phyloP scores from a whole-genome alignment of 1,139 yeast genomes.

The Pichia sp. region DNA sequence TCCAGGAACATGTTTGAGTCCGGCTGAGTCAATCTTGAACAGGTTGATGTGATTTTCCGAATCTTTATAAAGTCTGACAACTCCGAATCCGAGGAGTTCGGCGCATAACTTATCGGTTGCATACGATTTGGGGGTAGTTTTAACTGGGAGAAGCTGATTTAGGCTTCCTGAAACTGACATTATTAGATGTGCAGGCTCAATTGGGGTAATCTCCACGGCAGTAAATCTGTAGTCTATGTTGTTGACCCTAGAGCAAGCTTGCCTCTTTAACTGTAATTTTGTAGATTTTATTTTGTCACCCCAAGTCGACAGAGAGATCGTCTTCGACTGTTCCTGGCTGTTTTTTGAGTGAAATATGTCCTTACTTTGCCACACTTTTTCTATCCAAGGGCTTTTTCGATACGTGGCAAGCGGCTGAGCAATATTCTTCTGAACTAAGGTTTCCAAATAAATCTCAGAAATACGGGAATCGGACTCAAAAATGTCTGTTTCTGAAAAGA shows the following conservation, averaged over 20 bases:
- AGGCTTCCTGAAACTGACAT: not conserved
- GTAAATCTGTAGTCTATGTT: constrained; percentile 34
- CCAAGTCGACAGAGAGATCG: not conserved
- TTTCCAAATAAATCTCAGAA: not conserved
- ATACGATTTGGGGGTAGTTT: not conserved
- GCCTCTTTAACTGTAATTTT: not conserved
- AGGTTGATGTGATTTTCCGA: constrained; percentile 30
- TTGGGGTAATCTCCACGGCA: constrained; percentile 31
- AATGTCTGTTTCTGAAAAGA: constrained; percentile 9
- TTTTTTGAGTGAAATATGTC: constrained; percentile 10
- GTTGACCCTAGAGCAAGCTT: not conserved
- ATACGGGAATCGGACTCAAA: constrained; percentile 4
- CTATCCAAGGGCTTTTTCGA: constrained; percentile 6
- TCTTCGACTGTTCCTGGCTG: not conserved
- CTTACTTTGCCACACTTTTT: constrained; percentile 5
- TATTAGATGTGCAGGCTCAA: constrained; percentile 12
- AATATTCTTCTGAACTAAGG: constrained; percentile 15
- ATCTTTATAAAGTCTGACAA: constrained; percentile 63
- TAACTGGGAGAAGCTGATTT: not conserved
- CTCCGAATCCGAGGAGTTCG: constrained; percentile 65
- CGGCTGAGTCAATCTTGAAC: constrained; percentile 19
- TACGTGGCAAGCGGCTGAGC: constrained; percentile 13
- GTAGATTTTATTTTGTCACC: constrained; percentile 1
- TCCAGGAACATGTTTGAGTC: constrained; percentile 33
- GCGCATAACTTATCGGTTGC: constrained; percentile 51